Conservation (phyloP, 2,329 filamentous ascomycete species). For the Hypoxylon sp. region DNA sequence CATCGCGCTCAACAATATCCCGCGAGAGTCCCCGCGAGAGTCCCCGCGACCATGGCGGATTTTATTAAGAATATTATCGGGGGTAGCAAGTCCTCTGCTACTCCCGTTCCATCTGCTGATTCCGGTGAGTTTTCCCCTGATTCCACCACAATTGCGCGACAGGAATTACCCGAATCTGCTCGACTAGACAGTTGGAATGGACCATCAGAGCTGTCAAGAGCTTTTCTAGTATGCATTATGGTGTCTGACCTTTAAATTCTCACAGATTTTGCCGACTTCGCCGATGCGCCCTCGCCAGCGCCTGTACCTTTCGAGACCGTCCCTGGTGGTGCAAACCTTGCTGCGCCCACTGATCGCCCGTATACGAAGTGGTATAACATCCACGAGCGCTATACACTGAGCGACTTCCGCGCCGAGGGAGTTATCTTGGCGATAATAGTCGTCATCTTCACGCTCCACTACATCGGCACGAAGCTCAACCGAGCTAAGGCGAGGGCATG, state of each 20-base stretch:
- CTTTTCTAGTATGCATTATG: not conserved
- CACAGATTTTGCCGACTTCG: constrained; percentile 94
- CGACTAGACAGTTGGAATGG: not conserved
- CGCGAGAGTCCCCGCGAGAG: constrained; percentile 42
- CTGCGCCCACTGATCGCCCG: constrained; percentile 67
- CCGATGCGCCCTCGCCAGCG: constrained; percentile 77
- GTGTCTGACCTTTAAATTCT: constrained; percentile 9
- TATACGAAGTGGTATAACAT: constrained; percentile 98
- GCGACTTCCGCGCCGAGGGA: constrained; percentile 90
- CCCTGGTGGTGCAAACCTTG: constrained; percentile 62
- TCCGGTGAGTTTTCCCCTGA: constrained; percentile 67
- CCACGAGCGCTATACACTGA: constrained; percentile 86
- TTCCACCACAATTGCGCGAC: constrained; percentile 29
- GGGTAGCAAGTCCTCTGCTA: constrained; percentile 71
- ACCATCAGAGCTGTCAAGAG: not conserved
- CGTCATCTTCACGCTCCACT: constrained; percentile 81
- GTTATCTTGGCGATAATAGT: constrained; percentile 82
- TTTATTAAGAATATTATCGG: constrained; percentile 78
- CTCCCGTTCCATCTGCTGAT: constrained; percentile 66
- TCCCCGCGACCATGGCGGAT: constrained; percentile 63
- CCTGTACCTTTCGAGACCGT: constrained; percentile 63
- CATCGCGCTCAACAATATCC: constrained; percentile 40
- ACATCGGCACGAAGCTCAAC: constrained; percentile 85
- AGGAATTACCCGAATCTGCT: constrained; percentile 19
- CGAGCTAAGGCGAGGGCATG: constrained; percentile 83